phyloP scores from a whole-genome alignment of 768 basidiomycete genomes.

The Peribolospora kevripleyi region DNA sequence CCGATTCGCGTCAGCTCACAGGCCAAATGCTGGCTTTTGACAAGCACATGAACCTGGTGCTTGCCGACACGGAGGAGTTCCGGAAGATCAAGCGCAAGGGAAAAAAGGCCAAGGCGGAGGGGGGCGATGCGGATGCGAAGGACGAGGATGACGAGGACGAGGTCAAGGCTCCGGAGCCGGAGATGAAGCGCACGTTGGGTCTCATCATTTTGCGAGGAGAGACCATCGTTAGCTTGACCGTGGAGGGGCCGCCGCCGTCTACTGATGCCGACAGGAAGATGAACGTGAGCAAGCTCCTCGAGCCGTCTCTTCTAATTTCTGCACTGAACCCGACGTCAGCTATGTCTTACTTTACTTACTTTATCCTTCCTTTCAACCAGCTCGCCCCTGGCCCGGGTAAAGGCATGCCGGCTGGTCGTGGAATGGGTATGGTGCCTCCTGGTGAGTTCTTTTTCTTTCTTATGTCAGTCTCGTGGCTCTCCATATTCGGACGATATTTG shows the following conservation, averaged over 20 bases:
- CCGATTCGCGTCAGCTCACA: constrained; percentile 77
- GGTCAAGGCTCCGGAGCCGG: constrained; percentile 28
- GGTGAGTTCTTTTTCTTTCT: constrained; percentile 15
- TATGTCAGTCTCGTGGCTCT: too few relatives aligned
- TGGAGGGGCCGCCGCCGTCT: constrained; percentile 83
- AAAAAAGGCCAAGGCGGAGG: constrained; percentile 27
- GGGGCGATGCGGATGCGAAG: constrained; percentile 33
- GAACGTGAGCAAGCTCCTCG: constrained; percentile 27
- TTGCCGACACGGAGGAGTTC: constrained; percentile 97
- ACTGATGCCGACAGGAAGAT: constrained; percentile 75
- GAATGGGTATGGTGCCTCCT: constrained; percentile 41
- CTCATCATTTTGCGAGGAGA: constrained; percentile 90
- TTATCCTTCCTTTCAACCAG: constrained; percentile 22
- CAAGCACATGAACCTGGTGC: constrained; percentile 96
- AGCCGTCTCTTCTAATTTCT: constrained; percentile 8
- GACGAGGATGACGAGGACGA: constrained; percentile 23
- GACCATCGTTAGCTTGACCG: constrained; percentile 77
- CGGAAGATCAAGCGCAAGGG: constrained; percentile 77
- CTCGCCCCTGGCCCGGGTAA: constrained; percentile 72
- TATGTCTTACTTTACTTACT: background rate
- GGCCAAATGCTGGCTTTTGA: constrained; percentile 99
- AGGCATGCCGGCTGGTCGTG: constrained; percentile 86
- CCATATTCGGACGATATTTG: background rate
- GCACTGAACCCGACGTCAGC: background rate
- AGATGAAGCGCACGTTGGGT: constrained; percentile 90